phyloP scores from a whole-genome alignment of 768 basidiomycete species.

The Brasilioporus rufonigricans region DNA sequence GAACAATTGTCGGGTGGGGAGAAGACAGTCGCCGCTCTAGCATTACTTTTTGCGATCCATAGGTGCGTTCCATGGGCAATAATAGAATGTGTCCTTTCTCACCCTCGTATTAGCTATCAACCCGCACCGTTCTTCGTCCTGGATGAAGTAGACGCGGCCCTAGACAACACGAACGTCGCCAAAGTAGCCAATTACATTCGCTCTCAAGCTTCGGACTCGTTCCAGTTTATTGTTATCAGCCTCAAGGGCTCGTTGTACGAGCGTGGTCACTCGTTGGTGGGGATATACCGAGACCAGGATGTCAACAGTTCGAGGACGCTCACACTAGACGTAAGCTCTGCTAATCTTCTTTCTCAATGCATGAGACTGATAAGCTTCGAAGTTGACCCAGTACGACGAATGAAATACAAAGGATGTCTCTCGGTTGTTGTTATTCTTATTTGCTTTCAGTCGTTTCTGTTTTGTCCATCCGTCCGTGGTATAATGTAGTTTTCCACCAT shows the following conservation, averaged over 20 bases:
- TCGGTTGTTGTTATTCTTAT: constrained; percentile 23
- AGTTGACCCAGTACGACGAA: constrained; percentile 31
- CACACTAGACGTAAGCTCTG: constrained; percentile 75
- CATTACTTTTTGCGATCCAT: constrained; percentile 94
- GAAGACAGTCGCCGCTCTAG: constrained; percentile 97
- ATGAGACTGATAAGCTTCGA: constrained; percentile 9
- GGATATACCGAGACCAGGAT: constrained; percentile 92
- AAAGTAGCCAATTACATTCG: constrained; percentile 94
- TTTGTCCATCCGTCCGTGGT: not conserved
- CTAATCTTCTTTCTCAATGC: not conserved
- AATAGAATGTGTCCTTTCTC: not conserved
- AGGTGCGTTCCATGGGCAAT: constrained; percentile 46
- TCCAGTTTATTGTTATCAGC: constrained; percentile 98
- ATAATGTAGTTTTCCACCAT: not conserved
- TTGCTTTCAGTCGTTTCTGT: constrained; percentile 15
- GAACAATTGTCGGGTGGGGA: constrained; percentile 98
- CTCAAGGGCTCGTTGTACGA: constrained; percentile 93
- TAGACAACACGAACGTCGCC: constrained; percentile 98
- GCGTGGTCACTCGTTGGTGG: constrained; percentile 85
- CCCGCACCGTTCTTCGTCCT: constrained; percentile 97
- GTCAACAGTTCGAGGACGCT: constrained; percentile 89
- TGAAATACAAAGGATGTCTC: constrained; percentile 8
- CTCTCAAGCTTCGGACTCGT: constrained; percentile 73
- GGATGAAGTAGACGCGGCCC: constrained; percentile 97
- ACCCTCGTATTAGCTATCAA: constrained; percentile 64